Base-by-base conservation (phyloP, 805 yeast genomes). In the Metschnikowia koreensis region DNA sequence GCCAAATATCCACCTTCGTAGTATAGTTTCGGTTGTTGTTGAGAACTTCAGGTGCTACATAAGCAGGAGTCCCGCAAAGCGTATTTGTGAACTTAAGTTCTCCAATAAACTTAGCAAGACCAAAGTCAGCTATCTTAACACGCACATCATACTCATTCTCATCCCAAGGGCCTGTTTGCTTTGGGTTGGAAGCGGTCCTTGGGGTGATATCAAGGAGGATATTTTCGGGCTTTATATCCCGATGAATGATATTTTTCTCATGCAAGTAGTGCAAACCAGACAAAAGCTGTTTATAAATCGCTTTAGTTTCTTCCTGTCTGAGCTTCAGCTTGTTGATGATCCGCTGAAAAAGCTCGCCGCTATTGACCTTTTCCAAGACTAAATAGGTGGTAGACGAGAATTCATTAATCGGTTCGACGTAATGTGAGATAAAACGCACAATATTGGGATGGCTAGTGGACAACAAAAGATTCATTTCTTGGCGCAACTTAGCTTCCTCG, bases 71-170 rank as follows among this genome's bases (percentile, higher is more conserved):
- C 1, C 96, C 96, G 69, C 96, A 88, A 39, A 88, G 67, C 0
- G 96, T 88, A 59, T 83, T 83, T 9, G 96, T 86, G 63, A 86
- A 86, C 54, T 83, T 81, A 56, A 82, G 69, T 59, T 86, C 90
- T 7, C 93, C 93, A 41, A 87, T 79, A 57, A 81, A 80, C 63
- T 81, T 81, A 3, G 86, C 86, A 40, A 81, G 66, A 0, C 97
- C 97, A 68, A 88, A 88, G 68, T 88, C 96, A 0, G 93, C 94
- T 46, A 88, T 86, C 62, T 88, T 88, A 9, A 88, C 90, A 53
- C 70, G 69, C 7, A 87, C 79, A 53, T 83, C 83, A 26, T 77
- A 66, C 67, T 87, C 92, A 50, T 80, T 71, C 0, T 71, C 66
- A 60, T 80, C 85, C 86, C 86, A 81, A 0, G 86, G 85, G 1